These are phyloP conservation scores for Aphanoascus verrucosus DNA, from an alignment of 2,329 filamentous ascomycete genomes.

Conservation along the genomic window DNA sequence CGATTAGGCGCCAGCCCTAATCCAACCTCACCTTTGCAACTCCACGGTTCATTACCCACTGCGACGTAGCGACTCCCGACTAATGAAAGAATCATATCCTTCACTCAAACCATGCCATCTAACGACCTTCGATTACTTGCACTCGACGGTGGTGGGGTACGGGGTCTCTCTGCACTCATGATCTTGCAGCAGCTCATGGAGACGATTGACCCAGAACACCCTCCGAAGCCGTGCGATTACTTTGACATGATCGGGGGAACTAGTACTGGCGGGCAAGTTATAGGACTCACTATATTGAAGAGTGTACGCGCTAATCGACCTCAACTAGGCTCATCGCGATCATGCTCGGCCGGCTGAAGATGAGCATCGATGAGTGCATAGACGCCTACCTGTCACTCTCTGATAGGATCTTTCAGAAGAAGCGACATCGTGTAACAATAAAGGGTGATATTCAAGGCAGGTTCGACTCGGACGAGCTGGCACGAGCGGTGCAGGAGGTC, in stretches of 20 bases:
- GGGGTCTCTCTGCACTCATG: constrained; percentile 30
- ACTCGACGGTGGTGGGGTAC: constrained; percentile 33
- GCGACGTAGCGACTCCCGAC: no score
- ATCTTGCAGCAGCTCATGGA: constrained; percentile 30
- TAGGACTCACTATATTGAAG: not conserved
- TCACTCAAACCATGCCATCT: no score
- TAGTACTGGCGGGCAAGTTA: constrained; percentile 29
- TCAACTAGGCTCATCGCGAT: constrained; percentile 36
- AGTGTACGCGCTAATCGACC: no score
- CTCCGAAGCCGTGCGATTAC: constrained; percentile 28
- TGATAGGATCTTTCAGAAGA: constrained; percentile 27
- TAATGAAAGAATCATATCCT: no score
- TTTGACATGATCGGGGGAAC: constrained; percentile 36
- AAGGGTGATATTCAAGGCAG: constrained; percentile 20
- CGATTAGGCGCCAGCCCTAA: no score
- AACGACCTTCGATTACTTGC: no score
- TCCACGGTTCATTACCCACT: no score
- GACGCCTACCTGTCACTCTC: constrained; percentile 33
- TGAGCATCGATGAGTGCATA: constrained; percentile 38
- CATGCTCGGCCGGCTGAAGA: constrained; percentile 39
- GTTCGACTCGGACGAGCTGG: constrained; percentile 28
- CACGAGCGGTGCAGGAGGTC: constrained; percentile 21
- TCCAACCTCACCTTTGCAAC: no score
- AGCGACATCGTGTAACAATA: constrained; percentile 16
- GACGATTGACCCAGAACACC: constrained; percentile 21